Evolutionary conservation across 1,284 basidiomycete genomes (phyloP).

Genomic region (Ustilago sp.): DNA sequence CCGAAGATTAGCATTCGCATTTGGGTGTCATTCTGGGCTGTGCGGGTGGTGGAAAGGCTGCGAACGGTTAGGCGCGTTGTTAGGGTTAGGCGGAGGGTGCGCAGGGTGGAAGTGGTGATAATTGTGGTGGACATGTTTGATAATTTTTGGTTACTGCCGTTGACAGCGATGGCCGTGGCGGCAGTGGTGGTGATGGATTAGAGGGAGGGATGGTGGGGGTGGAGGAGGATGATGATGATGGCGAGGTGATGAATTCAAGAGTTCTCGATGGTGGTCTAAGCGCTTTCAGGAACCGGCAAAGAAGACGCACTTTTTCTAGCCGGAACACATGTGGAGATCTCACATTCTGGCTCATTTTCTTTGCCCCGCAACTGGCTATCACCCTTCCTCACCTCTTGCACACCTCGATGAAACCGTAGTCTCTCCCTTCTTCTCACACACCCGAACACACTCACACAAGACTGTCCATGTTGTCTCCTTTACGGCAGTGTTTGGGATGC

Average conservation of each 20-base stretch:
- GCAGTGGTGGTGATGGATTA: not conserved
- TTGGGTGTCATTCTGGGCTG: conserved; percentile 19
- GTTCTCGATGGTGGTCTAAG: not conserved
- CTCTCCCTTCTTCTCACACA: too few relatives aligned
- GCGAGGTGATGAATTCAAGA: not conserved
- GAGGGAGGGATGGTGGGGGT: not conserved
- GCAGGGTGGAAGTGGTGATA: not conserved
- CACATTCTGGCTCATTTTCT: not conserved
- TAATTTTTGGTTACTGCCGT: not conserved
- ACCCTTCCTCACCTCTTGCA: not conserved
- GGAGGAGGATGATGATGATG: not conserved
- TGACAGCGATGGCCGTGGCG: not conserved
- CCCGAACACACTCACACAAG: too few relatives aligned
- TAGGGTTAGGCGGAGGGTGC: not conserved
- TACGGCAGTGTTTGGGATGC: too few relatives aligned
- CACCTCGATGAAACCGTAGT: too few relatives aligned
- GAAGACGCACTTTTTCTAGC: not conserved
- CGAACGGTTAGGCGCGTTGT: conserved; percentile 6
- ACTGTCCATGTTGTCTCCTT: too few relatives aligned
- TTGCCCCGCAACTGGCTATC: conserved; percentile 3
- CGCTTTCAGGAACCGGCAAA: not conserved
- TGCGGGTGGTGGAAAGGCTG: conserved; percentile 5
- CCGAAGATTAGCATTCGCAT: conserved; percentile 67
- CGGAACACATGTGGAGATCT: not conserved
- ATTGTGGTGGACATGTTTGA: not conserved